A percentile compares a stretch with the other conserved stretches of the same genome.
Evolutionary conservation across 2,329 filamentous ascomycete genomes (phyloP).

Genomic region (Chlorencoelia australis): DNA sequence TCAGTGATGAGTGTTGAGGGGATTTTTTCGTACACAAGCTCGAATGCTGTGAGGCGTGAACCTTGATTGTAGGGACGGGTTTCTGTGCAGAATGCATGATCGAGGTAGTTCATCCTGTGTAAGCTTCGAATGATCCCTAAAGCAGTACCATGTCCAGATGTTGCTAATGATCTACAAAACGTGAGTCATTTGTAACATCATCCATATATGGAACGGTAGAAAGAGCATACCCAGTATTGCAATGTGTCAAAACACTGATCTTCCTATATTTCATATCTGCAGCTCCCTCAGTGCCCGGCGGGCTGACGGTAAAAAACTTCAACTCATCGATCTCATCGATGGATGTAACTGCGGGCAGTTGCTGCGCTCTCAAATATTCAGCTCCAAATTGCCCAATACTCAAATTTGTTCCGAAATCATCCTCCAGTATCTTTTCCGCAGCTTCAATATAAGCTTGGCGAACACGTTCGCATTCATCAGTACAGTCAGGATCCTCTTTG

Average conservation of each 20-base stretch:
- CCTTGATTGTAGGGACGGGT: slow-evolving; percentile 98
- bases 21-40: slow-evolving; percentile 88
- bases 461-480: slow-evolving; percentile 39
- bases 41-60: slow-evolving; percentile 86
- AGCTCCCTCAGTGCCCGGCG: slow-evolving; percentile 29
- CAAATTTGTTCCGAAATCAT: slow-evolving; percentile 81
- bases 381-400: slow-evolving; percentile 77
- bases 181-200: slow-evolving; percentile 5
- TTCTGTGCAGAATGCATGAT: slow-evolving; percentile 91
- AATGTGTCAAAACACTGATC: slow-evolving; percentile 88
- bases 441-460: slow-evolving; percentile 63
- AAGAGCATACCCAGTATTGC: slow-evolving; percentile 72
- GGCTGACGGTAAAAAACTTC: slow-evolving; percentile 28
- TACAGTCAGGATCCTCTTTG: slow-evolving; percentile 19
- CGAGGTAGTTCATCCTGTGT: slow-evolving; percentile 52
- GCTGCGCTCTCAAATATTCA: slow-evolving; percentile 55
- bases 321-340: slow-evolving; percentile 17
- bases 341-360: slow-evolving; percentile 19
- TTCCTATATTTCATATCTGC: slow-evolving; percentile 38
- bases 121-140: slow-evolving; percentile 87
- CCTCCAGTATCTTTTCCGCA: slow-evolving; percentile 76
- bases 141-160: slow-evolving; percentile 94
- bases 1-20: slow-evolving; percentile 89
- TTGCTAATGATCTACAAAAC: slow-evolving; percentile 67
- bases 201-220: background rate